Conservation (phyloP, 1,284 basidiomycete genomes). For the Somion occarium region DNA sequence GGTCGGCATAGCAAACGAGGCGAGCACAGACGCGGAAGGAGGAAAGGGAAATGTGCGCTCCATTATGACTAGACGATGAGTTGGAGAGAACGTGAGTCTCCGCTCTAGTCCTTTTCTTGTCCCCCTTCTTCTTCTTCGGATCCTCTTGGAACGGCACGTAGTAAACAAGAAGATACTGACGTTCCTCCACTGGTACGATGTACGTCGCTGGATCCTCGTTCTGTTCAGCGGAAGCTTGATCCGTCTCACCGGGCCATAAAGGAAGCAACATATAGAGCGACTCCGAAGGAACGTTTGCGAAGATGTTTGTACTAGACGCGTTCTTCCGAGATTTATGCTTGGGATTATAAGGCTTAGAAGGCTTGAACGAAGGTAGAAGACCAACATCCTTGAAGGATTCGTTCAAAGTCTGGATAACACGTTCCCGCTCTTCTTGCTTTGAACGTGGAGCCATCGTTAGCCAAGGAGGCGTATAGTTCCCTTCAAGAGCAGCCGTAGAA, state of each 20-base stretch:
- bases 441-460: slow-evolving; percentile 55
- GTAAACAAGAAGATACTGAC: slow-evolving; percentile 70
- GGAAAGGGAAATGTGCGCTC: slow-evolving; percentile 44
- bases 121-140: slow-evolving; percentile 14
- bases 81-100: slow-evolving; percentile 26
- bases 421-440: slow-evolving; percentile 61
- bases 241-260: slow-evolving; percentile 73
- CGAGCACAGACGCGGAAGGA: slow-evolving; percentile 65
- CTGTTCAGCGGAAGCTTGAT: slow-evolving; percentile 30
- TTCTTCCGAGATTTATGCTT: slow-evolving; percentile 29
- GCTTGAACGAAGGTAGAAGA: slow-evolving; percentile 52
- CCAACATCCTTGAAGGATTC: slow-evolving; percentile 76
- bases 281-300: slow-evolving; percentile 60
- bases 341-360: slow-evolving; percentile 20
- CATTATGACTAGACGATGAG: slow-evolving; percentile 17
- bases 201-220: slow-evolving; percentile 31
- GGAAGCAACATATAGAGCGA: slow-evolving; percentile 78
- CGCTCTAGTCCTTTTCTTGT: slow-evolving; percentile 30
- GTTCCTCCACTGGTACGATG: slow-evolving; percentile 42
- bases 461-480: slow-evolving; percentile 55
- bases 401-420: slow-evolving; percentile 63
- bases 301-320: slow-evolving; percentile 38
- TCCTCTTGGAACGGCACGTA: slow-evolving; percentile 50
- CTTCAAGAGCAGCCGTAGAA: slow-evolving; percentile 18
- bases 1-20: slow-evolving; percentile 60